Percentiles rank a stretch among this genome's conserved stretches.
Evolutionary conservation across 169 alveolate species (phyloP).

Genomic region (Plasmodium sp.): DNA sequence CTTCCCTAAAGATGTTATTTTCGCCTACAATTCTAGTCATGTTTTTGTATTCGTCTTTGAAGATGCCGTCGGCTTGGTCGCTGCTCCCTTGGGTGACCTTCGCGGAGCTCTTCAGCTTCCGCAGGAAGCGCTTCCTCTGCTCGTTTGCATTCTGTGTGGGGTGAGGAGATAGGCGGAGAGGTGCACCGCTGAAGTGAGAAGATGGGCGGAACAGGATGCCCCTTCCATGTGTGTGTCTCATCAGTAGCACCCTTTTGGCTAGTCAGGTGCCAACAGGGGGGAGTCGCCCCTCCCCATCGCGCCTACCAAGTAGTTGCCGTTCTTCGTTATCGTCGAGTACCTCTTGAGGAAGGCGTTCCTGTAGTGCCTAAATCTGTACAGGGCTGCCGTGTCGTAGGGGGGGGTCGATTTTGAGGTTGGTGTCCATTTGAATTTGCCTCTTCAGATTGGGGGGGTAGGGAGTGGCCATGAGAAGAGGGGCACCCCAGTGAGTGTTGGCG

Average conservation of each 20-base stretch:
- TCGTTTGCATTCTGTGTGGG: slow-evolving; percentile 50
- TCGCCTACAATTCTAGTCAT: slow-evolving; percentile 31
- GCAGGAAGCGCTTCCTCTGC: slow-evolving; percentile 27
- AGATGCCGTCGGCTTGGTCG: slow-evolving; percentile 3
- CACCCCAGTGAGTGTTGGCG: neutral
- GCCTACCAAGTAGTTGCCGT: slow-evolving; percentile 49
- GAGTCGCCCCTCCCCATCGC: neutral
- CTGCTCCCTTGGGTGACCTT: neutral
- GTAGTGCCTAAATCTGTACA: slow-evolving; percentile 30
- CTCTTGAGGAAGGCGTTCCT: slow-evolving; percentile 30
- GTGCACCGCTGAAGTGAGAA: neutral
- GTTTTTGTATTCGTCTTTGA: slow-evolving; percentile 37
- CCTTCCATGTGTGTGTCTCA: neutral
- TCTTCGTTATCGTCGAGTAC: slow-evolving; percentile 46
- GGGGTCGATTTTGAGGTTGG: slow-evolving; percentile 12
- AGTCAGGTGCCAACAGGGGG: neutral
- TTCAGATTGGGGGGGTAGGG: slow-evolving; percentile 1
- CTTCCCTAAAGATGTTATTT: slow-evolving; percentile 16
- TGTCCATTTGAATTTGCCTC: neutral
- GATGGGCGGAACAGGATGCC: neutral
- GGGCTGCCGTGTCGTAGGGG: slow-evolving; percentile 54
- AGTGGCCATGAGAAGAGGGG: neutral
- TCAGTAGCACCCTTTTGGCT: too few species aligned
- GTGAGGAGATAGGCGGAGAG: neutral
- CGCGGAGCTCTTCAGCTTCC: slow-evolving; percentile 40